Conservation (phyloP, 108 stramenopile genomes). For the Nitzschia inconspicua region DNA sequence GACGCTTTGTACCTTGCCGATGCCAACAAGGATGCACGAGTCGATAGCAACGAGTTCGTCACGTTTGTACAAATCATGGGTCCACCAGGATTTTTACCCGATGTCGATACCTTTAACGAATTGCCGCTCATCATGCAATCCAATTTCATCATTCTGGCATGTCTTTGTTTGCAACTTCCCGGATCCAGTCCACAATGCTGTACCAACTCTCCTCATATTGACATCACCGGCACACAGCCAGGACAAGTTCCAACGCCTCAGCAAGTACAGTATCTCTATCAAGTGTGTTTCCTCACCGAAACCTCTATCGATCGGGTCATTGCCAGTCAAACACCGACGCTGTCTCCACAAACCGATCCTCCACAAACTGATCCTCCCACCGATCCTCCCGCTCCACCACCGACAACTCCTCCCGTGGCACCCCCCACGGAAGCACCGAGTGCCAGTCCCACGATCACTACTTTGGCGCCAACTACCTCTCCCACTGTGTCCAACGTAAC, state of each 20-base stretch:
- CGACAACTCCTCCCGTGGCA: not conserved
- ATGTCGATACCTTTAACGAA: slow-evolving; percentile 14
- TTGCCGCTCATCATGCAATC: slow-evolving; percentile 21
- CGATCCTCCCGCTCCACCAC: not conserved
- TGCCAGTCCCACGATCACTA: not conserved
- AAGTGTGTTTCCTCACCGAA: slow-evolving; percentile 33
- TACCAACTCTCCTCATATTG: slow-evolving; percentile 34
- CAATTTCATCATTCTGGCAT: slow-evolving; percentile 36
- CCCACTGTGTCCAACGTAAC: slow-evolving; percentile 8
- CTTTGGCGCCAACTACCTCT: not conserved
- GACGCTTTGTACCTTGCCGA: slow-evolving; percentile 32
- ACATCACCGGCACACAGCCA: slow-evolving; percentile 19
- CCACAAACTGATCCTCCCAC: not conserved
- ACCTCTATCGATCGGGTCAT: slow-evolving; percentile 22
- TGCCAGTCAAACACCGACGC: slow-evolving; percentile 7
- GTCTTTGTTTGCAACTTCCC: slow-evolving; percentile 39
- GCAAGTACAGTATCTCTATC: slow-evolving; percentile 28
- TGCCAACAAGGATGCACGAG: slow-evolving; percentile 25
- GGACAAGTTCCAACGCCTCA: slow-evolving; percentile 16
- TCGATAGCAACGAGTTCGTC: slow-evolving; percentile 34
- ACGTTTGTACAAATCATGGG: slow-evolving; percentile 31
- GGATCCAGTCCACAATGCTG: slow-evolving; percentile 32
- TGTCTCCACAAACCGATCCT: not conserved
- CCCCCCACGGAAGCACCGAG: no score
- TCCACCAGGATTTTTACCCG: slow-evolving; percentile 22